Base-by-base conservation (phyloP, 331 rosid genomes). In the Quercus lobata region DNA sequence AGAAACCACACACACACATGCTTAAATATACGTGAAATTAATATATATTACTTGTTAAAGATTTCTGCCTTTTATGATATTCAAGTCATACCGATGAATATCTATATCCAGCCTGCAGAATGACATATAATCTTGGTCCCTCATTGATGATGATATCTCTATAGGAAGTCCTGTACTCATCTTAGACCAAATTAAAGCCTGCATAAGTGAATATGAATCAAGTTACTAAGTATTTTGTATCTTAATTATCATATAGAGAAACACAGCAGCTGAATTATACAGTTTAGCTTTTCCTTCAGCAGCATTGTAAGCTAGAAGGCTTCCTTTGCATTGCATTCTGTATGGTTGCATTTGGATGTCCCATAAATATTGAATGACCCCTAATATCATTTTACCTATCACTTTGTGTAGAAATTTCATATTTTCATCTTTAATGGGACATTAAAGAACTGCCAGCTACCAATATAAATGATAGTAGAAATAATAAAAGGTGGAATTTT, bases 151-250 rank as follows among this genome's bases (percentile, higher is more conserved):
- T 56, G 86, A 84, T 72, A 95, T 91, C 86, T 92, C 97, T 84
- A 95, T 92, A 32, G 97, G 99, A 83, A 95, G 99, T 71, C 98
- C 97, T 0, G 99, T 92, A 83, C 99, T 95, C 99, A 95, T 95
- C 87, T 95, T 95, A 69, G 99, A 95, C 99, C 99, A 95, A 82
- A 95, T 95, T 78, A 95, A 83, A 75, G 99, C 99, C 99, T 92
- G 91, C 79, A 83, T 34, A 73, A 62, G 72, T 41, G 52, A 76
- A 75, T 60, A 83, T 54, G 41, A 24, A 19, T 53, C 35, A 46
- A 71, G 15, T 65, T 71, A 63, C 30, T 27, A 61, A 1, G 18
- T 19, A 25, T 10, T 18, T 17, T 66, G n/a, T 29, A 73, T 55
- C 72, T 22, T 60, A 54, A 32, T 55, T 55, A 9, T 84, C 35